These are phyloP conservation scores for Pyracantha coccinea DNA, from an alignment of 331 rosid genomes.

Conservation along the genomic window DNA sequence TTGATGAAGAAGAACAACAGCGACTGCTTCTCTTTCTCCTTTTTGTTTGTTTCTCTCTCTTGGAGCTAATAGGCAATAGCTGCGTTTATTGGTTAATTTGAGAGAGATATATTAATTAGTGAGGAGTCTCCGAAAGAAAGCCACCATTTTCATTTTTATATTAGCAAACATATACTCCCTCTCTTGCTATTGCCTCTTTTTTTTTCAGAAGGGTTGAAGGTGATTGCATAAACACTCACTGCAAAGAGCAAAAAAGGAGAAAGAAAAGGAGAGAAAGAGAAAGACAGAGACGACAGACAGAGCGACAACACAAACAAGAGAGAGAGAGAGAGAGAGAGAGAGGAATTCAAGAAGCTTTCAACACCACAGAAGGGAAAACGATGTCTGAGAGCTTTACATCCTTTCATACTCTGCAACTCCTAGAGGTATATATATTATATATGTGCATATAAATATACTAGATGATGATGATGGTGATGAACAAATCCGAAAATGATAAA, in stretches of 20 bases:
- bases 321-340: slow-evolving; percentile 5
- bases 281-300: slow-evolving; percentile 29
- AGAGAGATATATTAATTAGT: slow-evolving; percentile 31
- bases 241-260: slow-evolving; percentile 26
- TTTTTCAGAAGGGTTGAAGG: slow-evolving; percentile 29
- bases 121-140: slow-evolving; percentile 20
- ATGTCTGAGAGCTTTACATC: slow-evolving; percentile 63
- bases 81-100: neutral
- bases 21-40: neutral
- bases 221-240: slow-evolving; percentile 41
- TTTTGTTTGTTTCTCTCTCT: slow-evolving; percentile 11
- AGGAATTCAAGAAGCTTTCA: slow-evolving; percentile 49
- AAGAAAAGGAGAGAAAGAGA: slow-evolving; percentile 50
- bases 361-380: slow-evolving; percentile 67
- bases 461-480: slow-evolving; percentile 11
- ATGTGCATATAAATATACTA: slow-evolving; percentile 4
- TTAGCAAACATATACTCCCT: neutral
- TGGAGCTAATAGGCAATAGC: no score
- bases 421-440: slow-evolving; percentile 17
- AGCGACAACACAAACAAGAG: slow-evolving; percentile 19
- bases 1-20: no score
- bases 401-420: slow-evolving; percentile 61
- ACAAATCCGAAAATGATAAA: slow-evolving; percentile 46
- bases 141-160: slow-evolving; percentile 31
- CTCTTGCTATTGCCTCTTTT: slow-evolving; percentile 22